phyloP scores from a whole-genome alignment of 345 rosid genomes.

The Salix suchowensis region DNA sequence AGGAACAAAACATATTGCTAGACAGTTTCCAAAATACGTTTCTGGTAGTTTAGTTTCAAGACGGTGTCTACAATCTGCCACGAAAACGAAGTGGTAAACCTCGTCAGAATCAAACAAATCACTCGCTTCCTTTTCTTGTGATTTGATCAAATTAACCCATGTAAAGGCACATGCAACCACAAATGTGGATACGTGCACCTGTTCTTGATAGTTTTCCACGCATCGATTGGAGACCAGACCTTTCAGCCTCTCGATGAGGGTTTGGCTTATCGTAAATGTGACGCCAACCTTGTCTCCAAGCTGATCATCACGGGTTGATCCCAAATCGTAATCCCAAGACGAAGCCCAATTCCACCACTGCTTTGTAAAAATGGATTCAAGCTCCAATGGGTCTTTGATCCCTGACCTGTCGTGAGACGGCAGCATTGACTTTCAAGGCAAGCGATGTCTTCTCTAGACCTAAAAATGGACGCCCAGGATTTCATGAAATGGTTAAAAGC shows the following conservation, averaged over 20 bases:
- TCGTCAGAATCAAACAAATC: not conserved
- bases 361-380: conserved; percentile 11
- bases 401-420: conserved; percentile 16
- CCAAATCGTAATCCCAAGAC: not conserved
- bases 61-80: conserved; percentile 24
- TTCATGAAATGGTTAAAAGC: conserved; percentile 37
- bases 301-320: not conserved
- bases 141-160: conserved; percentile 33
- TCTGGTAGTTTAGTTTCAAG: conserved; percentile 11
- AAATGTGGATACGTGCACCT: conserved; percentile 21
- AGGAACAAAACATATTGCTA: conserved; percentile 6
- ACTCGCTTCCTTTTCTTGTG: not conserved
- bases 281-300: conserved; percentile 23
- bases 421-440: not conserved
- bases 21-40: conserved; percentile 38
- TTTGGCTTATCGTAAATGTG: conserved; percentile 19
- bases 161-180: conserved; percentile 24
- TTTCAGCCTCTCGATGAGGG: conserved; percentile 19
- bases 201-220: not conserved
- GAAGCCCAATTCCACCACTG: conserved; percentile 12
- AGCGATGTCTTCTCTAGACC: not conserved
- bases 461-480: conserved; percentile 31
- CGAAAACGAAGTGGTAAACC: conserved; percentile 13
- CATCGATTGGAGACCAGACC: not conserved
- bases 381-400: conserved; percentile 20